These are phyloP conservation scores for Pseudopyricularia javanii DNA, from an alignment of 2,329 filamentous ascomycete species.

Conservation along the genomic window DNA sequence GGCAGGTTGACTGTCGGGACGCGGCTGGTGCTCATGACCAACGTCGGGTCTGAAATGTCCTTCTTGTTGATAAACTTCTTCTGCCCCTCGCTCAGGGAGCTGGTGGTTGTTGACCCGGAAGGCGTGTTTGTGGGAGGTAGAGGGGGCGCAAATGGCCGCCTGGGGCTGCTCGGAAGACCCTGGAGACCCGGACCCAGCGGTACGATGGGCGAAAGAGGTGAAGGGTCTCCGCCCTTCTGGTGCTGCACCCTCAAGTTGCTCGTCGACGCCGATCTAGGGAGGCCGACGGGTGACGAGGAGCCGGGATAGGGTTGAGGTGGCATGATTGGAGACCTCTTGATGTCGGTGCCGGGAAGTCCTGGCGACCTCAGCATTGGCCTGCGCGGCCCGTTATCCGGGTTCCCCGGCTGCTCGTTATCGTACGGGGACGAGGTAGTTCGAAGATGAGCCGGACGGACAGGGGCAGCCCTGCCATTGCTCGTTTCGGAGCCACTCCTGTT, in stretches of 20 bases:
- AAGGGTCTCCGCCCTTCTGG: slow-evolving; percentile 1
- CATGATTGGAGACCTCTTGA: slow-evolving; percentile 33
- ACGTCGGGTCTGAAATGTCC: slow-evolving; percentile 38
- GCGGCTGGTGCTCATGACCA: slow-evolving; percentile 31
- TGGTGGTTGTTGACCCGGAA: slow-evolving; percentile 12
- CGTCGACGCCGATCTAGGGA: slow-evolving; percentile 15
- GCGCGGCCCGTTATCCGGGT: slow-evolving; percentile 4
- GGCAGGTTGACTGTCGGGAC: slow-evolving; percentile 29
- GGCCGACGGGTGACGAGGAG: slow-evolving; percentile 10
- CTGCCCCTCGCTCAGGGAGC: slow-evolving; percentile 23
- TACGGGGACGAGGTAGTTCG: slow-evolving; percentile 23
- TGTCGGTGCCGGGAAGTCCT: slow-evolving; percentile 34
- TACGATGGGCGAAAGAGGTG: slow-evolving; percentile 28
- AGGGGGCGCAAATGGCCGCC: slow-evolving; percentile 16
- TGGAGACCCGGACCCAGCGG: slow-evolving; percentile 22
- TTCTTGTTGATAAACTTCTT: slow-evolving; percentile 29
- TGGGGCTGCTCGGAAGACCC: slow-evolving; percentile 15
- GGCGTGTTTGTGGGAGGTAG: slow-evolving; percentile 8
- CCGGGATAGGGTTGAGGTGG: slow-evolving; percentile 27
- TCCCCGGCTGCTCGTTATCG: slow-evolving; percentile 22
- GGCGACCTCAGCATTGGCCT: slow-evolving; percentile 26
- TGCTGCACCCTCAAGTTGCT: slow-evolving; percentile 21
- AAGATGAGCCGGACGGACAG: slow-evolving; percentile 23
- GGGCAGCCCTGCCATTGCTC: slow-evolving; percentile 28
- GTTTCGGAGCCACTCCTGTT: slow-evolving; percentile 44